phyloP scores from a whole-genome alignment of 495 filamentous ascomycete genomes.

The Hypoxylon lienhwacheense region DNA sequence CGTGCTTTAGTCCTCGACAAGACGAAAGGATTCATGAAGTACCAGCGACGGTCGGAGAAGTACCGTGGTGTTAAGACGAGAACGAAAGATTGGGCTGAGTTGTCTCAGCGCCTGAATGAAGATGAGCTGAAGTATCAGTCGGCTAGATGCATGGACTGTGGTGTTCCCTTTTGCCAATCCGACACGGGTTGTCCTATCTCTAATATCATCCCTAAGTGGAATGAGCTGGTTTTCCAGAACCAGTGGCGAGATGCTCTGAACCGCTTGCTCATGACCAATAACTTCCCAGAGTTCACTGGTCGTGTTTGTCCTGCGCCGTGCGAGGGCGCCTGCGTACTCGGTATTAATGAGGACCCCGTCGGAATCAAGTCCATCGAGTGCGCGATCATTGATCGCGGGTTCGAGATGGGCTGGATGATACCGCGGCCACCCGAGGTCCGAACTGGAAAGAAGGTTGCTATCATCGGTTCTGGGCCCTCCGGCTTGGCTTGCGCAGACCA shows the following conservation, averaged over 20 bases:
- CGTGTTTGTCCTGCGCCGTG: slow-evolving; percentile 98
- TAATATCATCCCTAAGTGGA: slow-evolving; percentile 99
- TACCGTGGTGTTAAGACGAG: slow-evolving; percentile 87
- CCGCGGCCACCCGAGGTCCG: slow-evolving; percentile 77
- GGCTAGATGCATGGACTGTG: slow-evolving; percentile 99
- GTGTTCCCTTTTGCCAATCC: slow-evolving; percentile 98
- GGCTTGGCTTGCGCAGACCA: slow-evolving; percentile 94
- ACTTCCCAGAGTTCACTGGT: slow-evolving; percentile 99
- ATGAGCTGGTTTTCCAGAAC: slow-evolving; percentile 87
- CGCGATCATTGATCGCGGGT: slow-evolving; percentile 98
- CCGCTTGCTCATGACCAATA: slow-evolving; percentile 96
- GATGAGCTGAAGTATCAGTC: slow-evolving; percentile 99
- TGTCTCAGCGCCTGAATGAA: slow-evolving; percentile 85
- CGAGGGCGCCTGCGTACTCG: slow-evolving; percentile 95
- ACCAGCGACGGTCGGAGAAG: slow-evolving; percentile 90
- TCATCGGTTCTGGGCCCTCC: slow-evolving; percentile 93
- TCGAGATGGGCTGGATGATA: slow-evolving; percentile 99
- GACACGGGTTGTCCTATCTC: slow-evolving; percentile 97
- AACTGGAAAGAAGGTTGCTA: slow-evolving; percentile 85
- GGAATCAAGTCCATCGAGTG: slow-evolving; percentile 99
- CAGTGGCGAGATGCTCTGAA: slow-evolving; percentile 97
- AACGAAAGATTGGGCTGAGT: slow-evolving; percentile 92
- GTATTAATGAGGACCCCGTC: slow-evolving; percentile 97
- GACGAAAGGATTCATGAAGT: slow-evolving; percentile 99
- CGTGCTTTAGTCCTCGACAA: slow-evolving; percentile 94